These are phyloP conservation scores for Emergomyces africanus DNA, from an alignment of 2,329 filamentous ascomycete genomes.

Conservation along the genomic window DNA sequence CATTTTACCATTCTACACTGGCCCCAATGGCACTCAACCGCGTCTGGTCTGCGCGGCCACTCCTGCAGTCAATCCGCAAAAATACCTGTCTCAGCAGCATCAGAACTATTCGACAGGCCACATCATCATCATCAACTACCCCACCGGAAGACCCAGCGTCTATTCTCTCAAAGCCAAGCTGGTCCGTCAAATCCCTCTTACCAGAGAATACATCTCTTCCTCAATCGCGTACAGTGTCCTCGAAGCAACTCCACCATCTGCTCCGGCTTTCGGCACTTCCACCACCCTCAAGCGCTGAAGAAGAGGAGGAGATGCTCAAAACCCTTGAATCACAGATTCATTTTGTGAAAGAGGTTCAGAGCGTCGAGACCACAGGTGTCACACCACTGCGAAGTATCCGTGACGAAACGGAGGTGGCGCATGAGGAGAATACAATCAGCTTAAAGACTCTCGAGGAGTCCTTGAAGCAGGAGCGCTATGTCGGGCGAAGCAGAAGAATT, in stretches of 20 bases:
- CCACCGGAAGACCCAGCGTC: slow-evolving; percentile 14
- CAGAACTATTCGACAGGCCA: not conserved
- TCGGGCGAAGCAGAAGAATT: slow-evolving; percentile 36
- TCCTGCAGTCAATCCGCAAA: slow-evolving; percentile 10
- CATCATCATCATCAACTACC: slow-evolving; percentile 14
- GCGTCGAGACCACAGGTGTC: slow-evolving; percentile 59
- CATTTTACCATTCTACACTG: not conserved
- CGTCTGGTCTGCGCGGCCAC: slow-evolving; percentile 8
- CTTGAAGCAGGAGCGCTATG: slow-evolving; percentile 27
- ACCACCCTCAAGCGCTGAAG: slow-evolving; percentile 46
- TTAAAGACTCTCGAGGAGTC: slow-evolving; percentile 24
- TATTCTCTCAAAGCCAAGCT: slow-evolving; percentile 58
- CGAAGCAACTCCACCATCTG: slow-evolving; percentile 64
- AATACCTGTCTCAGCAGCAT: not conserved
- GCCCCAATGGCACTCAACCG: not conserved
- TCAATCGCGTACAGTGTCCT: slow-evolving; percentile 39
- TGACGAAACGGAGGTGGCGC: slow-evolving; percentile 46
- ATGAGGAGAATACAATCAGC: slow-evolving; percentile 28
- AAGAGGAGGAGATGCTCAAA: slow-evolving; percentile 58
- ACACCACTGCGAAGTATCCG: slow-evolving; percentile 65
- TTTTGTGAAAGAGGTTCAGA: slow-evolving; percentile 79
- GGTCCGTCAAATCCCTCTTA: slow-evolving; percentile 70
- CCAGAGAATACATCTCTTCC: slow-evolving; percentile 28
- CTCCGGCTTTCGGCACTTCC: slow-evolving; percentile 83
- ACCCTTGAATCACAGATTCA: slow-evolving; percentile 72